A percentile compares a stretch with the other conserved stretches of the same genome.
phyloP scores from a whole-genome alignment of 192 early-diverging fungal genomes.

The Linnemannia elongata region DNA sequence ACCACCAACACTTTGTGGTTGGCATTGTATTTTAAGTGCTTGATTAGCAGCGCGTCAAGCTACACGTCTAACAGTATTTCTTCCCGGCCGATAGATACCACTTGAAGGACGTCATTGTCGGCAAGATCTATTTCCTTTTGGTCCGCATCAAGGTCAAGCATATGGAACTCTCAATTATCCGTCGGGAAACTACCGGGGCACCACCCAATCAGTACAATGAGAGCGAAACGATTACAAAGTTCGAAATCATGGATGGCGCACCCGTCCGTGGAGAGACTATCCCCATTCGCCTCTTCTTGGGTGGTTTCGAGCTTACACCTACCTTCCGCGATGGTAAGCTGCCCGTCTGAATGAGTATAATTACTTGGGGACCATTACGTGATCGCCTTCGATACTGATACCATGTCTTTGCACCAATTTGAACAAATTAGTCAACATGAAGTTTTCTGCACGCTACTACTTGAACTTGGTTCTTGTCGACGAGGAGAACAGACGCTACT shows the following conservation, averaged over 20 bases:
- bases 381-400: no score
- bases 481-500: slow-evolving; percentile 98
- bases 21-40: neutral
- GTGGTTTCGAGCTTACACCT: slow-evolving; percentile 98
- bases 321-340: slow-evolving; percentile 85
- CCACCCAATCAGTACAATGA: slow-evolving; percentile 99
- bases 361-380: neutral
- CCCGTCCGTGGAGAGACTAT: slow-evolving; percentile 97
- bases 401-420: neutral
- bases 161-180: slow-evolving; percentile 99
- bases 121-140: slow-evolving; percentile 98
- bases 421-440: slow-evolving; percentile 89
- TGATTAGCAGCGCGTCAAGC: neutral
- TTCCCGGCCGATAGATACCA: slow-evolving; percentile 77
- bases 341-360: neutral
- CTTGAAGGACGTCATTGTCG: slow-evolving; percentile 98
- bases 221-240: slow-evolving; percentile 98
- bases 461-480: slow-evolving; percentile 98
- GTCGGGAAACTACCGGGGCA: slow-evolving; percentile 96
- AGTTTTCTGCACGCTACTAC: slow-evolving; percentile 98
- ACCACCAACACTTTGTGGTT: neutral
- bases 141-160: slow-evolving; percentile 99
- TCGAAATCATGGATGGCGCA: slow-evolving; percentile 99
- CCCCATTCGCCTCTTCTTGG: slow-evolving; percentile 97
- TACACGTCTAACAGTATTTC: neutral